phyloP scores from a whole-genome alignment of 2,329 filamentous ascomycete genomes.

The Diplodia corticola region DNA sequence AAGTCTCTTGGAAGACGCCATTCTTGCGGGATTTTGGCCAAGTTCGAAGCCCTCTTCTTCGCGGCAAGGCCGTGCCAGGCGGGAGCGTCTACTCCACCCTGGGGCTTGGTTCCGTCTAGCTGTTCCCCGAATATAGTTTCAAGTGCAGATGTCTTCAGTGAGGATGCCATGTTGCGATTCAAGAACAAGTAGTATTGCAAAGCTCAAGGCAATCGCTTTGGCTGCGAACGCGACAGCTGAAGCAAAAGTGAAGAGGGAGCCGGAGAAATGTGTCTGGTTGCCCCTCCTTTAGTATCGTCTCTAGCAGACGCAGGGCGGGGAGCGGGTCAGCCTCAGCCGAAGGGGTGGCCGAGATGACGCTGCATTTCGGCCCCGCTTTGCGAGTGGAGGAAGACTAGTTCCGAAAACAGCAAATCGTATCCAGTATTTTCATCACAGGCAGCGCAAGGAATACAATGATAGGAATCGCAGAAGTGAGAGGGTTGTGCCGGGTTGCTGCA shows the following conservation, averaged over 20 bases:
- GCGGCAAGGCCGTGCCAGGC: conserved; percentile 35
- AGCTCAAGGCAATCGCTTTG: not conserved
- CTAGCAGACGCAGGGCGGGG: not conserved
- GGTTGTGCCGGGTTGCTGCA: too few relatives aligned
- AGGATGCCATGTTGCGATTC: not conserved
- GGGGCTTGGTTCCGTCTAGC: not conserved
- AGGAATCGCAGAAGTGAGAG: too few relatives aligned
- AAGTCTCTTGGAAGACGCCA: conserved; percentile 1
- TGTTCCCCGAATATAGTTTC: not conserved
- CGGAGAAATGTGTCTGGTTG: not conserved
- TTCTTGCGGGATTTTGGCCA: conserved; percentile 30
- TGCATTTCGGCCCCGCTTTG: conserved; percentile 16
- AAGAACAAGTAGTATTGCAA: not conserved
- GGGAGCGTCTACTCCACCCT: conserved; percentile 14
- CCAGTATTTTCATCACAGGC: not conserved
- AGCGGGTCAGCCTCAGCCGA: not conserved
- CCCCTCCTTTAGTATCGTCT: not conserved
- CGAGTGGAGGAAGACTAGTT: not conserved
- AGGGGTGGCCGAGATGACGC: conserved; percentile 10
- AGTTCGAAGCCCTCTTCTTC: conserved; percentile 33
- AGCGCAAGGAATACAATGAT: not conserved
- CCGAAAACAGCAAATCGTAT: not conserved
- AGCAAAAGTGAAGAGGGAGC: not conserved
- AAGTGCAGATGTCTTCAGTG: not conserved
- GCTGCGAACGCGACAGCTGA: not conserved